phyloP scores from a whole-genome alignment of 768 basidiomycete species.

The Coprinellus micaceus region DNA sequence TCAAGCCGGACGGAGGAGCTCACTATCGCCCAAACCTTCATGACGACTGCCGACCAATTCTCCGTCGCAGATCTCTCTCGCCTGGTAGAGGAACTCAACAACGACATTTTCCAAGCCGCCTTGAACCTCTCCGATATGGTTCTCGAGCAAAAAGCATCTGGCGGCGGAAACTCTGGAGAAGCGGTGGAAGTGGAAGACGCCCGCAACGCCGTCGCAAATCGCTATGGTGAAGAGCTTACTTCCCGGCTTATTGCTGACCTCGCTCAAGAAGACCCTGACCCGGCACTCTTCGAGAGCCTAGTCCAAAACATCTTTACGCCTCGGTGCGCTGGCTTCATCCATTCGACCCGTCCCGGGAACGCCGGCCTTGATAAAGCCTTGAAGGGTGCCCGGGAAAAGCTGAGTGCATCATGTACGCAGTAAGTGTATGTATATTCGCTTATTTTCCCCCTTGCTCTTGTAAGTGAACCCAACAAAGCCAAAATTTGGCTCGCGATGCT shows the following conservation, averaged over 20 bases:
- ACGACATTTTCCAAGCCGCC: slow-evolving; percentile 44
- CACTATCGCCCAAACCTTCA: slow-evolving; percentile 36
- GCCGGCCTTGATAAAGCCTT: too few relatives aligned
- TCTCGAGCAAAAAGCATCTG: not conserved
- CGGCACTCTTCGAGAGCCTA: not conserved
- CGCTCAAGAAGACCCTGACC: not conserved
- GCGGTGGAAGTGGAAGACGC: not conserved
- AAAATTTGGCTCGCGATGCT: too few relatives aligned
- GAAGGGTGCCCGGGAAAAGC: too few relatives aligned
- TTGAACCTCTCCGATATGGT: slow-evolving; percentile 39
- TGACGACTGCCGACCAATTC: slow-evolving; percentile 39
- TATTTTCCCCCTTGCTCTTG: too few relatives aligned
- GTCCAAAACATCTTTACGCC: not conserved
- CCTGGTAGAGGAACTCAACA: slow-evolving; percentile 39
- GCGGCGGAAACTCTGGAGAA: not conserved
- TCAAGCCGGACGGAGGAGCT: slow-evolving; percentile 31
- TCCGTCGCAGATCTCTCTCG: slow-evolving; percentile 40
- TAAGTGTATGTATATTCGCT: too few relatives aligned
- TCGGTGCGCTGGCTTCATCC: too few relatives aligned
- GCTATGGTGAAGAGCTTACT: not conserved
- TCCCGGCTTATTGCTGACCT: not conserved
- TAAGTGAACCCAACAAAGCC: too few relatives aligned
- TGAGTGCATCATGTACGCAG: too few relatives aligned
- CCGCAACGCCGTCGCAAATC: not conserved
- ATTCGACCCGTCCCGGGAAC: too few relatives aligned